These are phyloP conservation scores for Scenedesmus sp. DNA, from an alignment of 163 green algal genomes.

Conservation along the genomic window DNA sequence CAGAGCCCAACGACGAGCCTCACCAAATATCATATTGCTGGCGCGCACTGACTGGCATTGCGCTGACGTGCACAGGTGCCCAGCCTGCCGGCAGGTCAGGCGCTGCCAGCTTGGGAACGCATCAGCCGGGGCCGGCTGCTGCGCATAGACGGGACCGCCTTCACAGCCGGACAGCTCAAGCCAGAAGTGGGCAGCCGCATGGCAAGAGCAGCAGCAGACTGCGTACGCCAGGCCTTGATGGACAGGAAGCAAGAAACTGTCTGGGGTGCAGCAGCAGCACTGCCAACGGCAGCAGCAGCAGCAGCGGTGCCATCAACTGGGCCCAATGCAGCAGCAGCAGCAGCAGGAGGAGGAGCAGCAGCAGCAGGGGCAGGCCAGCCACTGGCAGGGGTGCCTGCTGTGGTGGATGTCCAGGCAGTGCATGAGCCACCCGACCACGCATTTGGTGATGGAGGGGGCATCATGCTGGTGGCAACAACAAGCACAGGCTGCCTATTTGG, in stretches of 20 bases:
- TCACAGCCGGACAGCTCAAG: constrained; percentile 65
- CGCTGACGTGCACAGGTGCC: constrained; percentile 24
- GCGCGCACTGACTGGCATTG: not conserved
- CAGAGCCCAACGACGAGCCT: no score
- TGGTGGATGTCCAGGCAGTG: constrained; percentile 39
- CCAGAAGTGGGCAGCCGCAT: constrained; percentile 58
- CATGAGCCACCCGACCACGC: constrained; percentile 63
- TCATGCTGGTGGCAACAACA: constrained; percentile 79
- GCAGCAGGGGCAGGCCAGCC: not conserved
- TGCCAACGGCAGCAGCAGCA: constrained; percentile 7
- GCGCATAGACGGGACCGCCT: constrained; percentile 61
- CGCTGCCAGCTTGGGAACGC: constrained; percentile 73
- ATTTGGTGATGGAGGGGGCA: constrained; percentile 71
- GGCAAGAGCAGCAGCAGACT: constrained; percentile 58
- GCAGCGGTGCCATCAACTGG: not conserved
- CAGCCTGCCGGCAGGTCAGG: constrained; percentile 58
- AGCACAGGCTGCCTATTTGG: constrained; percentile 75
- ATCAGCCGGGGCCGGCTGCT: constrained; percentile 66
- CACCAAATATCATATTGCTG: no score
- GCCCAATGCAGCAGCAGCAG: constrained; percentile 70
- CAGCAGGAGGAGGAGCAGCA: constrained; percentile 58
- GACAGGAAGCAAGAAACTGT: not conserved
- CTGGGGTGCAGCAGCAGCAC: not conserved
- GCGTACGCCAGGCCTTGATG: constrained; percentile 36
- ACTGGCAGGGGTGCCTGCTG: not conserved